phyloP scores from a whole-genome alignment of 257 asterid genomes.

The Fraxinus excelsior region DNA sequence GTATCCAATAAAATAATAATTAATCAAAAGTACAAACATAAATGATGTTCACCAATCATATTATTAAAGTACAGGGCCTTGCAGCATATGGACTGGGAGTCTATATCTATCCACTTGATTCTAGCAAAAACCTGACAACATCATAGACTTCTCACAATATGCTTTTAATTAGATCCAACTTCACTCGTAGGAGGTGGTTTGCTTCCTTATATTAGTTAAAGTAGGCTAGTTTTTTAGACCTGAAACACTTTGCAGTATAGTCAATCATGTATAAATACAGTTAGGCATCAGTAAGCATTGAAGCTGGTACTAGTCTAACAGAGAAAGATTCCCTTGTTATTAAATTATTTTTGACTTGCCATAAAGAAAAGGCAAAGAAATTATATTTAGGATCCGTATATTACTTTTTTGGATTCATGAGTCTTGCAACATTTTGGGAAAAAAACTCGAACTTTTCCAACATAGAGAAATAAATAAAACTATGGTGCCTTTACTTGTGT shows the following conservation, averaged over 20 bases:
- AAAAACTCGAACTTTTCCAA: neutral
- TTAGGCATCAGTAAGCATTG: slow-evolving; percentile 1
- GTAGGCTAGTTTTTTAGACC: neutral
- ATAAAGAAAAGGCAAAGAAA: slow-evolving; percentile 1
- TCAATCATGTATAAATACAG: neutral
- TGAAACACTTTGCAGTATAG: neutral
- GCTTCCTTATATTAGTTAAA: neutral
- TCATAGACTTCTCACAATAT: neutral
- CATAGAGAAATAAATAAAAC: slow-evolving; percentile 4
- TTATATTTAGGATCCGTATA: neutral
- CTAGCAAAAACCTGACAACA: neutral
- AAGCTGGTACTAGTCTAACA: neutral
- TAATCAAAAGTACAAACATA: neutral
- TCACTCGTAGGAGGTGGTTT: neutral
- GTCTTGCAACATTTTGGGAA: neutral
- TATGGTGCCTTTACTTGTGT: neutral
- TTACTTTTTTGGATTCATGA: neutral
- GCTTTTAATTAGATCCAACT: neutral
- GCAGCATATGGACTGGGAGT: neutral
- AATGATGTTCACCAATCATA: neutral
- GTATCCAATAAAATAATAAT: neutral
- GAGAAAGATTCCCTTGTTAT: neutral
- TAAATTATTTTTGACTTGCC: neutral
- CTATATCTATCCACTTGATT: neutral
- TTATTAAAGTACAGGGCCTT: neutral